Evolutionary conservation across 352 stramenopile genomes (phyloP).

Genomic region (Saprolegnia parasitica): DNA sequence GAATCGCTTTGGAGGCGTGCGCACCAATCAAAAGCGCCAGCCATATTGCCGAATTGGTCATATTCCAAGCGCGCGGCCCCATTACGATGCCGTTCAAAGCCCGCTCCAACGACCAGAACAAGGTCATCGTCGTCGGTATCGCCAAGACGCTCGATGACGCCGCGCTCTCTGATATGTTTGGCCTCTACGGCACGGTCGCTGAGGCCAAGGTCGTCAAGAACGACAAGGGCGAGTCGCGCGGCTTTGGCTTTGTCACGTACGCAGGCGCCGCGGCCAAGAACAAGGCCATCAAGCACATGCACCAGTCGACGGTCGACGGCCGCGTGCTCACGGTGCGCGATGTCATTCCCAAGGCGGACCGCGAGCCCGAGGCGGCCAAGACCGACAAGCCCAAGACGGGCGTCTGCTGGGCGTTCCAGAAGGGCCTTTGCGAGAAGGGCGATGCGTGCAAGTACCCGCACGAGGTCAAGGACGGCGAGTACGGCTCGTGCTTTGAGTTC

Average conservation of each 20-base stretch:
- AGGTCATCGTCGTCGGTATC: slow-evolving; percentile 81
- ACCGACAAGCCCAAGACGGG: slow-evolving; percentile 38
- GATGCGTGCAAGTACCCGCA: slow-evolving; percentile 68
- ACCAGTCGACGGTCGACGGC: slow-evolving; percentile 65
- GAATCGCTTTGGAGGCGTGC: background rate
- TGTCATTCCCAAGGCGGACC: slow-evolving; percentile 66
- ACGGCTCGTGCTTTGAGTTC: slow-evolving; percentile 77
- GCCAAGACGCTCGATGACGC: slow-evolving; percentile 67
- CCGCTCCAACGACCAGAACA: slow-evolving; percentile 75
- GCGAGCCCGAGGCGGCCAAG: slow-evolving; percentile 40
- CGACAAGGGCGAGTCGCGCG: slow-evolving; percentile 52
- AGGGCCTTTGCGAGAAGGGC: slow-evolving; percentile 73
- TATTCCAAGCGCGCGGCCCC: background rate
- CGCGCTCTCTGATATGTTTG: slow-evolving; percentile 66
- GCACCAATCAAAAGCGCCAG: background rate
- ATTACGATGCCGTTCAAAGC: slow-evolving; percentile 23
- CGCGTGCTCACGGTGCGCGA: slow-evolving; percentile 71
- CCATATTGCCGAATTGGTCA: background rate
- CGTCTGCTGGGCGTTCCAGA: slow-evolving; percentile 63
- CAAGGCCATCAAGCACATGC: slow-evolving; percentile 65
- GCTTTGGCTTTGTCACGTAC: slow-evolving; percentile 84
- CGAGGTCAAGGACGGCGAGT: slow-evolving; percentile 62
- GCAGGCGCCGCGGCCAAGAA: slow-evolving; percentile 61
- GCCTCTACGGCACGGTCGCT: slow-evolving; percentile 56
- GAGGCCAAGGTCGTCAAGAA: slow-evolving; percentile 74